phyloP scores from a whole-genome alignment of 2,329 filamentous ascomycete genomes.

The Trematosphaeria pertusa region DNA sequence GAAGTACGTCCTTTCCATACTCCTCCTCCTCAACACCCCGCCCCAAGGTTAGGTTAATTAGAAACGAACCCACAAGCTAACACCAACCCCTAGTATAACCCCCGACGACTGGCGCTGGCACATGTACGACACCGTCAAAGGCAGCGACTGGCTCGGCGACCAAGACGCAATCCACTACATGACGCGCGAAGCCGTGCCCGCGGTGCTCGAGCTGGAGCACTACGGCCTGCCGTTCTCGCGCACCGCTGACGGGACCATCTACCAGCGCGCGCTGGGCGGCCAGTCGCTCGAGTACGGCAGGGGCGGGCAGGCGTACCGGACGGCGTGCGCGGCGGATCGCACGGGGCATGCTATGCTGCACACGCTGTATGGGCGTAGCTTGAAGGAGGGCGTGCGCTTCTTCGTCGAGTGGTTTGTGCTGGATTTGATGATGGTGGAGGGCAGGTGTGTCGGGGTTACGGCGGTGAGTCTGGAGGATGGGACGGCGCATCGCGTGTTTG shows the following conservation, averaged over 20 bases:
- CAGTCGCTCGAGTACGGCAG: conserved; percentile 57
- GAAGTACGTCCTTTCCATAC: too few relatives aligned
- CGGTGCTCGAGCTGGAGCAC: conserved; percentile 63
- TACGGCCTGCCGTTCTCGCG: conserved; percentile 64
- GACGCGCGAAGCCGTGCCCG: conserved; percentile 62
- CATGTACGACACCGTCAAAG: conserved; percentile 67
- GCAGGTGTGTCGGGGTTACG: conserved; percentile 56
- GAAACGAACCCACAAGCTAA: too few relatives aligned
- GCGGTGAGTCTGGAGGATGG: conserved; percentile 59
- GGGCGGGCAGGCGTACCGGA: conserved; percentile 58
- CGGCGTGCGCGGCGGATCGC: conserved; percentile 55
- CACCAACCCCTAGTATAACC: conserved; percentile 48
- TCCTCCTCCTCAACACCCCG: too few relatives aligned
- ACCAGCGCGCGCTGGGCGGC: conserved; percentile 58
- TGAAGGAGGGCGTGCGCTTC: conserved; percentile 58
- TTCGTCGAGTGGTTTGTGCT: conserved; percentile 60
- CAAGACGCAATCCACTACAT: conserved; percentile 68
- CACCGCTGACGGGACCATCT: conserved; percentile 54
- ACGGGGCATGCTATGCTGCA: conserved; percentile 60
- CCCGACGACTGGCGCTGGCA: conserved; percentile 66
- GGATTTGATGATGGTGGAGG: conserved; percentile 58
- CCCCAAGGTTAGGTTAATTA: too few relatives aligned
- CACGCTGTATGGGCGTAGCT: conserved; percentile 58
- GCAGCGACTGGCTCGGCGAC: conserved; percentile 65
- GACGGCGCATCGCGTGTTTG: conserved; percentile 57